A percentile compares a stretch with the other conserved stretches of the same genome.
These are phyloP conservation scores for Dryas drummondii DNA, from an alignment of 306 rosid species.

Conservation along the genomic window DNA sequence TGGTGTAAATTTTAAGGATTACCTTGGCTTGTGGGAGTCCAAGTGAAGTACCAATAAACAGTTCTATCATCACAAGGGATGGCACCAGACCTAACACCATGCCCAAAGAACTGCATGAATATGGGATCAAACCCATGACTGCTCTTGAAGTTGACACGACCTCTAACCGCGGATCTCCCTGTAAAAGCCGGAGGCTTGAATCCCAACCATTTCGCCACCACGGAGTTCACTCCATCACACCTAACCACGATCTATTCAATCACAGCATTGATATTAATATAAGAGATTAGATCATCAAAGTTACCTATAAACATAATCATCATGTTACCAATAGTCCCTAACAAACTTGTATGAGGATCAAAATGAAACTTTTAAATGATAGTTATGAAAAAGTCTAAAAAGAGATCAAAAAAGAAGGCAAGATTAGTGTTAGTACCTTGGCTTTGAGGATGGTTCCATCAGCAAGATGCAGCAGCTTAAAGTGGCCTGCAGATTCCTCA, in stretches of 20 bases:
- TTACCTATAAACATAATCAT: too few species aligned
- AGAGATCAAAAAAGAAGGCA: too few species aligned
- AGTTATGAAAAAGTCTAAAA: too few species aligned
- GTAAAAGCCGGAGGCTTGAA: constrained; percentile 14
- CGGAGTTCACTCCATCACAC: constrained; percentile 35
- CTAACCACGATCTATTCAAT: constrained; percentile 22
- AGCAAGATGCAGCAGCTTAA: constrained; percentile 51
- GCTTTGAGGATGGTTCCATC: constrained; percentile 58
- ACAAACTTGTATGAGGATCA: too few species aligned
- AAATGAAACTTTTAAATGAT: too few species aligned
- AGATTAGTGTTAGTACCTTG: constrained; percentile 34
- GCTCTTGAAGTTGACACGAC: background rate
- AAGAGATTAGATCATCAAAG: background rate
- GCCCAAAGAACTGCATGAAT: constrained; percentile 23
- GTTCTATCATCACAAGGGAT: constrained; percentile 27
- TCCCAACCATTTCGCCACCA: constrained; percentile 31
- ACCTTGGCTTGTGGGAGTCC: constrained; percentile 25
- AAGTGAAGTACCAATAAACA: constrained; percentile 31
- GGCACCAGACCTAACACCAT: constrained; percentile 31
- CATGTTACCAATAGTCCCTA: too few species aligned
- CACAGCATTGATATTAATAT: background rate
- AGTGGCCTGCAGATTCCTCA: constrained; percentile 40
- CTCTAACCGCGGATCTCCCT: constrained; percentile 34
- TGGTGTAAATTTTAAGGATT: background rate
- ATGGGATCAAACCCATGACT: constrained; percentile 25